These are phyloP conservation scores for Ceriops zippeliana DNA, from an alignment of 345 rosid genomes.

Conservation along the genomic window DNA sequence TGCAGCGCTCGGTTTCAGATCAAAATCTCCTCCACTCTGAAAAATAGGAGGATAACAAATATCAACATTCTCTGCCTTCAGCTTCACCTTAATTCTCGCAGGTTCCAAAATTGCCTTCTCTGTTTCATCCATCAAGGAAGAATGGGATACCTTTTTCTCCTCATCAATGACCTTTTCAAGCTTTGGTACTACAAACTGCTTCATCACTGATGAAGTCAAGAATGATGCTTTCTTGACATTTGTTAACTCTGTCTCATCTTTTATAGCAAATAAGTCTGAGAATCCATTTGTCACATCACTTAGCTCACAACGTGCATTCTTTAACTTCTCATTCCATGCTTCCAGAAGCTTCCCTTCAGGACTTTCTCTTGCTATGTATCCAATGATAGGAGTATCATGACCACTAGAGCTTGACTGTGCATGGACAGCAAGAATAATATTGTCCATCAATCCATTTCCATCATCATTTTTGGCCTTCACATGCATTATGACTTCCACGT, in stretches of 20 bases:
- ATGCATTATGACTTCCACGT: constrained; percentile 60
- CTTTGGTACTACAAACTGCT: constrained; percentile 76
- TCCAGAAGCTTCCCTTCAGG: constrained; percentile 90
- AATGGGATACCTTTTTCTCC: constrained; percentile 79
- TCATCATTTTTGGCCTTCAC: constrained; percentile 68
- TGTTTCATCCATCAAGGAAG: constrained; percentile 79
- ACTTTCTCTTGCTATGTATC: constrained; percentile 66
- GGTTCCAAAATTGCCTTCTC: constrained; percentile 89
- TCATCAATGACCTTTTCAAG: constrained; percentile 89
- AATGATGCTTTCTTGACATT: constrained; percentile 84
- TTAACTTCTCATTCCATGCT: constrained; percentile 66
- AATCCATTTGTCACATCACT: constrained; percentile 68
- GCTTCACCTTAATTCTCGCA: constrained; percentile 70
- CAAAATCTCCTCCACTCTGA: constrained; percentile 91
- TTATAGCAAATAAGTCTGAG: constrained; percentile 82
- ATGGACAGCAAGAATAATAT: constrained; percentile 53
- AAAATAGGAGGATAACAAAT: constrained; percentile 95
- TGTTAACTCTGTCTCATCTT: constrained; percentile 62
- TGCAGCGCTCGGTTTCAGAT: constrained; percentile 90
- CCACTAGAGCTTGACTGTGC: constrained; percentile 42
- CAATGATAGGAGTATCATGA: constrained; percentile 47
- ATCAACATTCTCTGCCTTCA: constrained; percentile 85
- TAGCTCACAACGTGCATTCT: constrained; percentile 51
- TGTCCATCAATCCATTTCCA: constrained; percentile 64
- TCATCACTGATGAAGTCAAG: constrained; percentile 68